phyloP scores from a whole-genome alignment of 2,329 filamentous ascomycete species.

The Calonectria hawksworthii region DNA sequence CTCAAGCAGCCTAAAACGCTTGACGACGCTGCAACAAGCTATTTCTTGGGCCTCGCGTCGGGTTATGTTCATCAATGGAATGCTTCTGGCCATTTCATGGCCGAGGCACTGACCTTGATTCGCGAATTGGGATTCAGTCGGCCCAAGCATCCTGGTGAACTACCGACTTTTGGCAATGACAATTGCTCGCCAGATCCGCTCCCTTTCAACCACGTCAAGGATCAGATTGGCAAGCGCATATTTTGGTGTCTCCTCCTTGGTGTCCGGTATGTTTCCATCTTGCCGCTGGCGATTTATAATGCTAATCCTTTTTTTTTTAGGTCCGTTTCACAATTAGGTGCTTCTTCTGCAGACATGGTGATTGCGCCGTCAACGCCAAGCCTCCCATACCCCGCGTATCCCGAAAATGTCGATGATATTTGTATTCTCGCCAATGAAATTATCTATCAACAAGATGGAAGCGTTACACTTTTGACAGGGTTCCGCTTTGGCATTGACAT shows the following conservation, averaged over 20 bases:
- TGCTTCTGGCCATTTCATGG: slow-evolving; percentile 77
- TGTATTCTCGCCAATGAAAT: slow-evolving; percentile 81
- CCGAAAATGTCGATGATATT: slow-evolving; percentile 86
- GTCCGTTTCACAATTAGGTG: slow-evolving; percentile 83
- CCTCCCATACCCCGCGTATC: slow-evolving; percentile 83
- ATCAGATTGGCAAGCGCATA: slow-evolving; percentile 81
- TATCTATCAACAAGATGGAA: slow-evolving; percentile 76
- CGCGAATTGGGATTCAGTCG: slow-evolving; percentile 77
- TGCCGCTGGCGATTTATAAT: slow-evolving; percentile 6
- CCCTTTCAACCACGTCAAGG: slow-evolving; percentile 77
- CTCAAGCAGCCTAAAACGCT: slow-evolving; percentile 63
- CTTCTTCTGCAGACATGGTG: slow-evolving; percentile 77
- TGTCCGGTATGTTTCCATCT: slow-evolving; percentile 65
- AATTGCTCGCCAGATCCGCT: slow-evolving; percentile 55
- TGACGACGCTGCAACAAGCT: slow-evolving; percentile 78
- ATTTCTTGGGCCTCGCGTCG: slow-evolving; percentile 77
- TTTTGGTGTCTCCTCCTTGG: slow-evolving; percentile 89
- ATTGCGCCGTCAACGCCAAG: slow-evolving; percentile 83
- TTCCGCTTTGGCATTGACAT: slow-evolving; percentile 86
- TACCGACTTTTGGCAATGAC: slow-evolving; percentile 57
- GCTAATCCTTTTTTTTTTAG: slow-evolving; percentile 56
- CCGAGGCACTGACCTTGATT: slow-evolving; percentile 79
- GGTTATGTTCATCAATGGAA: slow-evolving; percentile 79
- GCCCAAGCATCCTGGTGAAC: slow-evolving; percentile 59
- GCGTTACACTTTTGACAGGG: slow-evolving; percentile 79